Base-by-base conservation (phyloP, 345 rosid genomes). In the Salix arbutifolia region DNA sequence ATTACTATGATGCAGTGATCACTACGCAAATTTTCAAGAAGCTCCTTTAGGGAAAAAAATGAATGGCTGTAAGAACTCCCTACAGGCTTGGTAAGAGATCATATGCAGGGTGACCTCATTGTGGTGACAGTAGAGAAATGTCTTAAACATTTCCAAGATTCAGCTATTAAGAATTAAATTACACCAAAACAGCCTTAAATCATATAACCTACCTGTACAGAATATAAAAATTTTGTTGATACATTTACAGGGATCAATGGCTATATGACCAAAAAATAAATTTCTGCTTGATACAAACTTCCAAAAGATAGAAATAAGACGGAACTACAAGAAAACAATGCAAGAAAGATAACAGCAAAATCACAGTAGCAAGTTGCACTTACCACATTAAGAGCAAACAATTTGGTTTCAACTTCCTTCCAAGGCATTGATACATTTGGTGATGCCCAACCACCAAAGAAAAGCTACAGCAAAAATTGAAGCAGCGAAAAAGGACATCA, bases 301-400 rank as follows among this genome's bases (percentile, higher is more conserved):
- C 35, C n/a, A 18, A 12, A 53, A 35, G 35, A 16, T 26, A 40
- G 35, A 23, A 61, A 37, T 52, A 26, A 73, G 8, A 73, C 5
- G 50, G 30, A 40, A 40, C 37, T 11, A 40, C 11, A 26, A 31
- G 12, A 69, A 76, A 40, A 69, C n/a, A 70, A 46, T 16, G 30
- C 12, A 6, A 21, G 26, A 53, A 21, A 73, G 33, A 26, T 28
- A 31, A 67, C 6, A 52, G 38, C n/a, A 23, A 82, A 48, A 11
- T 3, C 23, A 68, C 23, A 69, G 69, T 17, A 12, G 56, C 28
- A 16, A 48, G 56, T 38, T 70, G 65, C 60, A 71, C 88, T 85
- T 77, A 95, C 99, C 88, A 87, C 97, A 87, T 90, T 88, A 72
- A 95, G 90, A 76, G 89, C 87, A 79, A 95, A 95, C 77, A 93